Conservation (phyloP, 2,329 filamentous ascomycete genomes). For the Verticillium zaregamsianum region DNA sequence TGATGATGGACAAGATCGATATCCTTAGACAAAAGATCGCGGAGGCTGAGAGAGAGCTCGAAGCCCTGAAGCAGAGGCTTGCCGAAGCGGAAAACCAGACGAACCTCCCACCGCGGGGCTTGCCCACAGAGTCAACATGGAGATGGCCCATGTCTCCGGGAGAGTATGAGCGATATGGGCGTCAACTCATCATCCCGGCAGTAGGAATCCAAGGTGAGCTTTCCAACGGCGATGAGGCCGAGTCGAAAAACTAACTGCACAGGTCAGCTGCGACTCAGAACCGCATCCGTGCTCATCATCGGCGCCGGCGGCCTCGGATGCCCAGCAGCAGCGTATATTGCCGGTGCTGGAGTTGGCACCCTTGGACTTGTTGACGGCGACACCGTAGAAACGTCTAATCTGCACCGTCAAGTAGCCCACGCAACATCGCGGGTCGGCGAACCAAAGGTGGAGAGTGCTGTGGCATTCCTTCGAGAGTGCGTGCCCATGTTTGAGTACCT, state of each 20-base stretch:
- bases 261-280: constrained; percentile 74
- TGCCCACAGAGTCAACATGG: constrained; percentile 19
- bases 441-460: constrained; percentile 76
- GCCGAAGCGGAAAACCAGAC: constrained; percentile 29
- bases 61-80: constrained; percentile 39
- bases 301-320: constrained; percentile 89
- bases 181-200: constrained; percentile 84
- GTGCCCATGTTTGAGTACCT: constrained; percentile 7
- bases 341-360: constrained; percentile 79
- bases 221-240: not conserved
- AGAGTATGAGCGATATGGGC: constrained; percentile 83
- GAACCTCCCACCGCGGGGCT: not conserved
- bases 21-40: constrained; percentile 43
- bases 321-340: constrained; percentile 88
- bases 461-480: constrained; percentile 53
- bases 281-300: constrained; percentile 71
- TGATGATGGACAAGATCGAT: constrained; percentile 33
- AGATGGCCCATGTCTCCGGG: constrained; percentile 66
- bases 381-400: constrained; percentile 80
- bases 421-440: constrained; percentile 64
- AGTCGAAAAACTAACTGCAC: constrained; percentile 2
- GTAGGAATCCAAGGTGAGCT: constrained; percentile 67
- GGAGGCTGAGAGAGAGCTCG: constrained; percentile 43
- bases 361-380: constrained; percentile 87
- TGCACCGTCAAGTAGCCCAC: constrained; percentile 90